Conservation (phyloP, 1,284 basidiomycete genomes). For the Trichosporon sp. region DNA sequence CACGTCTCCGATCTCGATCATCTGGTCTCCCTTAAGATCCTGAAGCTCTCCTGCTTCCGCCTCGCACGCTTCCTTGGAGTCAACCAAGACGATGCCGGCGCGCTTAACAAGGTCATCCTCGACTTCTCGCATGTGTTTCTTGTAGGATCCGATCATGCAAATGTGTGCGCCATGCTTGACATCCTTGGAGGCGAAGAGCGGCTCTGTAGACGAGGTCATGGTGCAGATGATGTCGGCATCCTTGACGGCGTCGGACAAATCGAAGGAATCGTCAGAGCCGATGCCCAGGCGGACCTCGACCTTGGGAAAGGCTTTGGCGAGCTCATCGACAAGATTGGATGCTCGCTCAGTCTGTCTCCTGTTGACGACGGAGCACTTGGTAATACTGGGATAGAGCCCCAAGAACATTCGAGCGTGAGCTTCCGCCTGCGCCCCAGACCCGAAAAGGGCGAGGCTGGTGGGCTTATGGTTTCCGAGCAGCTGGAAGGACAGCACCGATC, state of each 20-base stretch:
- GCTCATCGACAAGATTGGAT: conserved; percentile 45
- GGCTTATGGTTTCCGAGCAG: conserved; percentile 52
- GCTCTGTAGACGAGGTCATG: conserved; percentile 66
- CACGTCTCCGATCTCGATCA: conserved; percentile 15
- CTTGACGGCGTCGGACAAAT: conserved; percentile 25
- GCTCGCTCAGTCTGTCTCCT: conserved; percentile 57
- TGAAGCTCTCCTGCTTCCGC: conserved; percentile 71
- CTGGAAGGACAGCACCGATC: conserved; percentile 62
- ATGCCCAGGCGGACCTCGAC: conserved; percentile 32
- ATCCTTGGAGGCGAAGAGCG: conserved; percentile 60
- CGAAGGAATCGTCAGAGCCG: conserved; percentile 17
- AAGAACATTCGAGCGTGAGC: conserved; percentile 63
- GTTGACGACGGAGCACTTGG: conserved; percentile 59
- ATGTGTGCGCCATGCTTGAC: conserved; percentile 58
- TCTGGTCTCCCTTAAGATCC: conserved; percentile 7
- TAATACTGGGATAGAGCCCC: conserved; percentile 56
- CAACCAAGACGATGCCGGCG: conserved; percentile 59
- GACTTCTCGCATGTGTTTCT: conserved; percentile 70
- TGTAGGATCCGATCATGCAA: conserved; percentile 69
- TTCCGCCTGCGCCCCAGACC: conserved; percentile 61
- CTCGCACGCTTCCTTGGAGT: conserved; percentile 63
- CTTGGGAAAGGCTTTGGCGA: conserved; percentile 50
- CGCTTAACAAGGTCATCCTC: conserved; percentile 56
- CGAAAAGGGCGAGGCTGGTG: conserved; percentile 60
- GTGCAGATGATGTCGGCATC: conserved; percentile 51